Base-by-base conservation (phyloP, 2,329 filamentous ascomycete species). In the Alternaria brassicicola region DNA sequence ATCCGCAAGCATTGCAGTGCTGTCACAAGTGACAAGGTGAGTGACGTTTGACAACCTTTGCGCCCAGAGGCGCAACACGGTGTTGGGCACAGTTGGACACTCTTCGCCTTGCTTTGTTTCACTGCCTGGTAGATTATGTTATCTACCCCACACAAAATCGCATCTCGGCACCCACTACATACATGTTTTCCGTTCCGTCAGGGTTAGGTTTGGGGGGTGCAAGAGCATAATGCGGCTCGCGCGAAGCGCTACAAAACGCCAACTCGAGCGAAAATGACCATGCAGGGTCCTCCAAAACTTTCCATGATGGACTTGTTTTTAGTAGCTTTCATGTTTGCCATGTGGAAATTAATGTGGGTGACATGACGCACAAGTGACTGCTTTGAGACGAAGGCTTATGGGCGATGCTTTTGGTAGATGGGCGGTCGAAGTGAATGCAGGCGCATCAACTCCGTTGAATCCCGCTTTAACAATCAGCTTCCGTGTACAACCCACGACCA, bases 261-360 rank as follows among this genome's bases (percentile, higher is more conserved):
- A 26, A 35, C 21, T 26, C 28, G 19, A 9, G 21, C 21, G 21
- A 21, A 25, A 13, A 9, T 46, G 26, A 30, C 26, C 43, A 54
- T 54, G 52, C 52, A 48, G 42, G 52, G 42, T 48, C 42, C 51
- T 47, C 51, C 45, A 15, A 25, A 54, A 54, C 33, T 12, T 46
- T 31, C 28, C 43, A 33, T 23, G 23, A 12, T n/a, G 28, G 42
- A 7, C n/a, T 38, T 47, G 17, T 17, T 39, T 38, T 47, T 39
- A 19, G 2, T 21, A 36, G n/a, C 12, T 31, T 42, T 46, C 53
- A 51, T 51, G 47, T 38, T 39, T 35, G 47, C 47, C 54, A 56
- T 56, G 54, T 56, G 54, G 47, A 46, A 36, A 56, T 56, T 38
- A 52, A 45, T 30, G 41, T 52, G 38, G 31, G 33, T 26, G 31